Base-by-base conservation (phyloP, 345 rosid species). In the Rhodomyrtus tomentosa region DNA sequence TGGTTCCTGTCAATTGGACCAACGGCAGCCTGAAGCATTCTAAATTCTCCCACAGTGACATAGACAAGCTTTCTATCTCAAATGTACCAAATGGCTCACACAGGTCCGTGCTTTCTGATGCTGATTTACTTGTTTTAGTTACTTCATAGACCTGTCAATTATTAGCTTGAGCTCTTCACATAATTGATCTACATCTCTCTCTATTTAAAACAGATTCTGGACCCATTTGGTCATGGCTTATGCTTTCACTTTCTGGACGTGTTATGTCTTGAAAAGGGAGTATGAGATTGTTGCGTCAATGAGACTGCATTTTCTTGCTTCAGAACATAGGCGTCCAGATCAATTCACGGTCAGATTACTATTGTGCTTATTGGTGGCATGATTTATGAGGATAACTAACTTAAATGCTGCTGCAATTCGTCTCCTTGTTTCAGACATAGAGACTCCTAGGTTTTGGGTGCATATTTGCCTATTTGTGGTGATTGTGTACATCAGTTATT, bases 1-100 rank as follows among this genome's bases (percentile, higher is more conserved):
- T 92, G 92, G 92, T 96, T 38, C 99, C 99, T 8, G 96, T 96
- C 82, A 94, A 95, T 86, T 95, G 98, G 98, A 96, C 96, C 4
- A 94, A 94, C 74, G 84, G 56, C 83, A 93, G 96, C 83, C 87
- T 95, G 81, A 89, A 92, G 90, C 89, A n/a, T 72, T 88, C 93
- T 16, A 88, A 91, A 48, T 82, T 94, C 53, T 91, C 92, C 76
- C 92, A 89, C 87, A 94, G 98, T 83, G 88, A 93, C 80, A 89
- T 96, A 27, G 99, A 96, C 91, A 92, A 91, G 90, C 93, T 95
- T 79, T 96, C 99, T 84, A 94, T 96, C 87, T 96, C 98, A 68
- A 96, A 96, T 85, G 90, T 96, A 87, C 97, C 98, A 50, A 85
- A 50, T 59, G 97, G 94, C 84, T 96, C 99, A 83, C 50, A 45